A percentile compares a stretch with the other conserved stretches of the same genome.
Conservation (phyloP, 1,284 basidiomycete species). For the Ceratobasidium sp. region DNA sequence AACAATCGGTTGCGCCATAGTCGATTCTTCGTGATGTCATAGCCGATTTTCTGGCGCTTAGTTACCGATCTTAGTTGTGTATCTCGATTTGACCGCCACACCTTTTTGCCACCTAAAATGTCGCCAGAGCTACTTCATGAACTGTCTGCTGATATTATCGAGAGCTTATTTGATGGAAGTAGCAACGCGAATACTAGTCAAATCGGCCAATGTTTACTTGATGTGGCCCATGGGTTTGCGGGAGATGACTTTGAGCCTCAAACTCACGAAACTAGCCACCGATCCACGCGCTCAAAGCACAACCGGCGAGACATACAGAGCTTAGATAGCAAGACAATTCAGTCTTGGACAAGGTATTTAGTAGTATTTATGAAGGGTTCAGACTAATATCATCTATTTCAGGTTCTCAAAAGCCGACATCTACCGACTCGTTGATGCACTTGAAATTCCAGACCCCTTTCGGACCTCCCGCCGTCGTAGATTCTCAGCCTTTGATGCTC, state of each 20-base stretch:
- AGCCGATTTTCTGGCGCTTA: background rate
- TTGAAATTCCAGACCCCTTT: background rate
- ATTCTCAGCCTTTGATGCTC: background rate
- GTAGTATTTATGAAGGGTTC: background rate
- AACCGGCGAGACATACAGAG: background rate
- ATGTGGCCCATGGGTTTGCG: background rate
- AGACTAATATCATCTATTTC: background rate
- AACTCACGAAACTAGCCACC: background rate
- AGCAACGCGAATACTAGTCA: background rate
- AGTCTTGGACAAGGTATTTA: background rate
- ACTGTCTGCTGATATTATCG: background rate
- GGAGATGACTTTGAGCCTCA: background rate
- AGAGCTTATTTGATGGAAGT: background rate
- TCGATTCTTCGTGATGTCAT: background rate
- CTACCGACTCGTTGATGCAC: background rate
- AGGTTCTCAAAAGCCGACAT: background rate
- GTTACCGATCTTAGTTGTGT: background rate
- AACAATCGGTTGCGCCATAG: background rate
- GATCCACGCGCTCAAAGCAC: background rate
- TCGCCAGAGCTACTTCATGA: background rate
- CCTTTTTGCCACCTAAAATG: background rate
- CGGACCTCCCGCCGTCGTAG: background rate
- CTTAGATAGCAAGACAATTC: background rate
- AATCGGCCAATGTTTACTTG: background rate
- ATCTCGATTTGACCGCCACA: background rate